A percentile compares a stretch with the other conserved stretches of the same genome.
Conservation (phyloP, 352 stramenopile species). For the Phytopythium litorale region DNA sequence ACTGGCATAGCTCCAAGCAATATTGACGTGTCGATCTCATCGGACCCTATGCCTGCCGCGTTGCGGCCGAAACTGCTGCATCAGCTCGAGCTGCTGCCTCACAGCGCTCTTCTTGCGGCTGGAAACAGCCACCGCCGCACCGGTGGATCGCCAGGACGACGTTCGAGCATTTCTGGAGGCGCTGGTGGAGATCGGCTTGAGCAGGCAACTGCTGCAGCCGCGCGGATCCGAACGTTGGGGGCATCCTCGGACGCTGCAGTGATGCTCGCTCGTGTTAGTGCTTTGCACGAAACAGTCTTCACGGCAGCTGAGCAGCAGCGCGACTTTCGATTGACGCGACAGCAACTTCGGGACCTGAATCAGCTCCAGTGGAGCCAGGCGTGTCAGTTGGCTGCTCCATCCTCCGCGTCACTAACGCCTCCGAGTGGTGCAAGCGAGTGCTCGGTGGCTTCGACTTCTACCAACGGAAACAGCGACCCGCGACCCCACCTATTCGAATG, state of each 20-base stretch:
- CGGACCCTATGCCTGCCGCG: neutral
- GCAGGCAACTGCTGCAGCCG: neutral
- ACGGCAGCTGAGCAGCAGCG: neutral
- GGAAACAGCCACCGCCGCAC: conserved; percentile 4
- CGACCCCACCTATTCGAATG: conserved; percentile 56
- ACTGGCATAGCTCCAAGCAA: neutral
- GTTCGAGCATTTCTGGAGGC: conserved; percentile 9
- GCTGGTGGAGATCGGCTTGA: conserved; percentile 2
- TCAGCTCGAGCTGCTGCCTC: conserved; percentile 36
- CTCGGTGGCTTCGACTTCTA: neutral
- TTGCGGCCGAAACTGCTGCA: conserved; percentile 36
- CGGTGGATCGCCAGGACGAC: conserved; percentile 4
- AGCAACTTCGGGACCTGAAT: conserved; percentile 25
- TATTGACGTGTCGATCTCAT: neutral
- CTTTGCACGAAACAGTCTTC: neutral
- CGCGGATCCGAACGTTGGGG: neutral
- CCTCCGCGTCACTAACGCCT: neutral
- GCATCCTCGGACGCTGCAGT: neutral
- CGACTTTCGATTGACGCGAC: neutral
- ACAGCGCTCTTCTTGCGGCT: conserved; percentile 28
- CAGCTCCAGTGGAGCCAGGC: conserved; percentile 51
- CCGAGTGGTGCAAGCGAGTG: neutral
- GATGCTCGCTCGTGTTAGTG: neutral
- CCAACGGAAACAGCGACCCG: conserved; percentile 17
- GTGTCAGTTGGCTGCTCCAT: conserved; percentile 26